Base-by-base conservation (phyloP, 306 rosid species). In the Parietaria judaica region DNA sequence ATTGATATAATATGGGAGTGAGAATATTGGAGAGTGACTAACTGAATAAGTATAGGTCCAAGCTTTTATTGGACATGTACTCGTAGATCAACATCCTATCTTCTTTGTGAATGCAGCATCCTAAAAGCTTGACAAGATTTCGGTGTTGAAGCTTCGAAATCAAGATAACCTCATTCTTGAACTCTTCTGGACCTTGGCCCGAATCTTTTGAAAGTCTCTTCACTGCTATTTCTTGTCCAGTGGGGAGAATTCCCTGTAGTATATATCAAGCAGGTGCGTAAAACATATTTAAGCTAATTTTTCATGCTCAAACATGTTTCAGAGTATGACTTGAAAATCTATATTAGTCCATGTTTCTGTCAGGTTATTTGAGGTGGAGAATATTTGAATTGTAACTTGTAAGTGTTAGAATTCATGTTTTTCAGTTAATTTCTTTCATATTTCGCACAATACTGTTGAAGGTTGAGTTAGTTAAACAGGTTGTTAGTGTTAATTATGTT, bases 51-150 rank as follows among this genome's bases (percentile, higher is more conserved):
- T 17, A 34, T 6, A 46, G 14, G 45, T 61, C 66, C 54, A 61
- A 61, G 54, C 66, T 61, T 48, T 47, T 61, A 34, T 61, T 61
- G 34, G 54, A 16, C 53, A 61, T 11, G 54, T 61, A 61, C 54
- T 61, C 54, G 13, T 46, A 61, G 41, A 61, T 23, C 55, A 61
- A 48, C 54, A 61, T 61, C 39, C 66, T 61, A 2, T 46, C 66
- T 61, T 61, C 41, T 45, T 14, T 34, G 3, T 46, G 54, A 61
- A 46, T 46, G 14, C 66, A 61, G 6, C 66, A 61, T 61, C 66
- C 66, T 6, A 61, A 11, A 15, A 47, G 66, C 54, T 43, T 61
- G 6, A 61, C 66, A 46, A 61, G 66, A 7, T 61, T 61, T 15
- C 44, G 66, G 54, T 31, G 54, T 17, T 61, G 66, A 44, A 61